A percentile compares a stretch with the other conserved stretches of the same genome.
Evolutionary conservation across 495 filamentous ascomycete species (phyloP).

Genomic region (Penicillium taxi): DNA sequence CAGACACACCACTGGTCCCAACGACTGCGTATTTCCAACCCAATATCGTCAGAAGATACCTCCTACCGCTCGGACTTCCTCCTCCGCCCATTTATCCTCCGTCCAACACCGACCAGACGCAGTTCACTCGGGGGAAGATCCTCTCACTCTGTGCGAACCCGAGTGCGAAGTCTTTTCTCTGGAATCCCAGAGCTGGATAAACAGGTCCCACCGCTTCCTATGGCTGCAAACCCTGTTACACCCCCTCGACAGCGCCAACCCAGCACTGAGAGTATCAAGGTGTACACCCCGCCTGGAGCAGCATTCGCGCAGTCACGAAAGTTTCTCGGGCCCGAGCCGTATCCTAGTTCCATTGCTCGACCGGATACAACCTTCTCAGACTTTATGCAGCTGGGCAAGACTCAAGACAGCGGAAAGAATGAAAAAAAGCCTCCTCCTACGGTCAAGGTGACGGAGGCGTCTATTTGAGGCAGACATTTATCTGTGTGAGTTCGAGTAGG

Average conservation of each 20-base stretch:
- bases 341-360: conserved; percentile 23
- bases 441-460: conserved; percentile 13
- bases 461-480: not conserved
- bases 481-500: too few relatives aligned
- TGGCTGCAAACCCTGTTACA: conserved; percentile 24
- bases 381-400: conserved; percentile 56
- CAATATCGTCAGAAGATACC: conserved; percentile 43
- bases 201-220: conserved; percentile 16
- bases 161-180: conserved; percentile 33
- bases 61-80: conserved; percentile 54
- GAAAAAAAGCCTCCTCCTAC: conserved; percentile 30
- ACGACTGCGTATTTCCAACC: conserved; percentile 48
- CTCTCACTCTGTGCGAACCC: conserved; percentile 28
- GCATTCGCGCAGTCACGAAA: conserved; percentile 24
- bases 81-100: conserved; percentile 49
- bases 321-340: conserved; percentile 24
- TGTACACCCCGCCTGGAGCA: conserved; percentile 56
- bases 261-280: conserved; percentile 59
- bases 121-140: conserved; percentile 20
- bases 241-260: conserved; percentile 40
- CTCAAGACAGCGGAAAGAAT: too few relatives aligned
- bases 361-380: conserved; percentile 56
- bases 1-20: conserved; percentile 19
- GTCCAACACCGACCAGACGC: conserved; percentile 17
- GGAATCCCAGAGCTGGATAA: conserved; percentile 9